Evolutionary conservation across 176 grass and related monocot species (phyloP).

Genomic region (Secale cereale): DNA sequence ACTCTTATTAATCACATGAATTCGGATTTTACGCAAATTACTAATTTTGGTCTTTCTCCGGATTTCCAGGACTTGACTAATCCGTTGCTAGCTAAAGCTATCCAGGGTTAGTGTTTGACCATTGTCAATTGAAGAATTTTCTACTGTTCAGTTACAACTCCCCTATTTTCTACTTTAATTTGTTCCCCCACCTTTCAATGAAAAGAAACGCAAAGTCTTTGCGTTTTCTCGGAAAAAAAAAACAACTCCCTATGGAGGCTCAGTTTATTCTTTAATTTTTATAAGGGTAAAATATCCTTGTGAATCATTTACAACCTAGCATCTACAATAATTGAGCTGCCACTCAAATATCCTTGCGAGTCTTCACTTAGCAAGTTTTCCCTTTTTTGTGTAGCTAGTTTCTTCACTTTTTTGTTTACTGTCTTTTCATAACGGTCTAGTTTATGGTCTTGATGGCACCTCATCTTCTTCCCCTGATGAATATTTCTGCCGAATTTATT

Average conservation of each 20-base stretch:
- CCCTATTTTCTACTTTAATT: too few relatives aligned
- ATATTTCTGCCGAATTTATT: conserved; percentile 1
- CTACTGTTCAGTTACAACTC: background rate
- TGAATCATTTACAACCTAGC: background rate
- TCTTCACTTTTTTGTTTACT: background rate
- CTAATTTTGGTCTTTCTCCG: conserved; percentile 21
- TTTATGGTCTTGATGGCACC: background rate
- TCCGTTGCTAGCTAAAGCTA: conserved; percentile 78
- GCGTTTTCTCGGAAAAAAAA: too few relatives aligned
- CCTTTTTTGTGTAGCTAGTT: background rate
- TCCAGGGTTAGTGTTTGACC: conserved; percentile 52
- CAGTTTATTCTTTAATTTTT: background rate
- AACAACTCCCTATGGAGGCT: background rate
- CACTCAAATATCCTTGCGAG: background rate
- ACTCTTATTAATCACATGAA: background rate
- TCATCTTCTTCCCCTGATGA: background rate
- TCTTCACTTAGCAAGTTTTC: background rate
- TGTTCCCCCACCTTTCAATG: too few relatives aligned
- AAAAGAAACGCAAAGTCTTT: too few relatives aligned
- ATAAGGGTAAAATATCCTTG: background rate
- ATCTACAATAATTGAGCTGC: background rate
- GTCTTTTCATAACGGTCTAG: background rate
- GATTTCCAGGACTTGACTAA: conserved; percentile 65
- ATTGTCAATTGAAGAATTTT: background rate
- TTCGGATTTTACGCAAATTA: background rate